Evolutionary conservation across 2,329 filamentous ascomycete species (phyloP).

Genomic region (Berkeleyomyces basicola): DNA sequence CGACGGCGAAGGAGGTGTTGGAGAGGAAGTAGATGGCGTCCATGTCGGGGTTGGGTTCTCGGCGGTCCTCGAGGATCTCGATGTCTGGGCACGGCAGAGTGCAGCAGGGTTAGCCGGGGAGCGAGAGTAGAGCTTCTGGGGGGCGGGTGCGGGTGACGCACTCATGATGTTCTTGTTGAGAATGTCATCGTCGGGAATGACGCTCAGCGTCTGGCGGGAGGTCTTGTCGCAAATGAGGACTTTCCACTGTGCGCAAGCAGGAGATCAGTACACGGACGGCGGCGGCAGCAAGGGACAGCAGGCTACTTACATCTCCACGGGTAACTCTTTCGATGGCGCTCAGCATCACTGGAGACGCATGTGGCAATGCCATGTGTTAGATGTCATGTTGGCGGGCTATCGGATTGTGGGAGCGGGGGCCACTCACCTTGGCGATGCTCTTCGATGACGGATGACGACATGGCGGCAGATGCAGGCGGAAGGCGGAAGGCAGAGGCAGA

Average conservation of each 20-base stretch:
- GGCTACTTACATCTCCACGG: slow-evolving; percentile 53
- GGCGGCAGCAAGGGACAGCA: neutral
- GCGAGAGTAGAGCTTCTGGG: neutral
- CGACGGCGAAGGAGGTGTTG: slow-evolving; percentile 72
- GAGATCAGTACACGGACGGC: neutral
- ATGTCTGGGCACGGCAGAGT: slow-evolving; percentile 47
- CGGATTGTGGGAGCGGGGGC: neutral
- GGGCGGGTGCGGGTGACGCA: slow-evolving; percentile 28
- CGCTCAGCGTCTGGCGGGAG: slow-evolving; percentile 75
- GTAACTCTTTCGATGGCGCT: slow-evolving; percentile 62
- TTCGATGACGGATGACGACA: slow-evolving; percentile 73
- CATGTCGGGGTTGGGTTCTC: slow-evolving; percentile 72
- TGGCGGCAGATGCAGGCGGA: slow-evolving; percentile 30
- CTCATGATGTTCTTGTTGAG: slow-evolving; percentile 93
- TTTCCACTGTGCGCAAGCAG: slow-evolving; percentile 57
- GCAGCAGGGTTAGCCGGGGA: slow-evolving; percentile 4
- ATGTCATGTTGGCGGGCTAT: neutral
- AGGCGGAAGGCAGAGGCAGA: neutral
- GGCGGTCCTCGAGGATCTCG: slow-evolving; percentile 77
- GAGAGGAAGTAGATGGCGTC: slow-evolving; percentile 89
- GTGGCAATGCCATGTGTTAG: slow-evolving; percentile 20
- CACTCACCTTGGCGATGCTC: slow-evolving; percentile 46
- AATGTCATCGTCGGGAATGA: slow-evolving; percentile 88
- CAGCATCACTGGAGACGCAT: slow-evolving; percentile 38
- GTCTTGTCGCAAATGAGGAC: slow-evolving; percentile 76